Conservation (phyloP, 2,329 filamentous ascomycete genomes). For the Didymella glomerata region DNA sequence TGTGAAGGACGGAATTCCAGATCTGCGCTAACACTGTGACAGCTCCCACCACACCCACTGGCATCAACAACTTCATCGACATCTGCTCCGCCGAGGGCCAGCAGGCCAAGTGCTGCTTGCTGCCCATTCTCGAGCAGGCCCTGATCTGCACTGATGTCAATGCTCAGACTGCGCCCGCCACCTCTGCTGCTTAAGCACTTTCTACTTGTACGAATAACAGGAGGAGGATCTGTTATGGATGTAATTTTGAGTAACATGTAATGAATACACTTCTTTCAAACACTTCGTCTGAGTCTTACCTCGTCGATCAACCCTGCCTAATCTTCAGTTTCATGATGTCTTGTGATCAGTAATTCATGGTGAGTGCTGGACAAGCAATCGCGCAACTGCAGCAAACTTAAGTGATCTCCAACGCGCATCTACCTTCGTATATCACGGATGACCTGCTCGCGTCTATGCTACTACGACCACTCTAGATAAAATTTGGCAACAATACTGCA, state of each 20-base stretch:
- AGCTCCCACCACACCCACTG: conserved; percentile 51
- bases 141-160: conserved; percentile 51
- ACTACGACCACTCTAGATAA: not conserved
- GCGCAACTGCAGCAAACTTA: not conserved
- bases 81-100: conserved; percentile 61
- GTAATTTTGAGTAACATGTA: not conserved
- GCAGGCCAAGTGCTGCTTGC: conserved; percentile 65
- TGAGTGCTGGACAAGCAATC: not conserved
- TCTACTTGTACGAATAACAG: not conserved
- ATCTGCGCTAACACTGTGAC: conserved; percentile 11
- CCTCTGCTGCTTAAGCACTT: conserved; percentile 5
- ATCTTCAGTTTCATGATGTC: not conserved
- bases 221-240: not conserved
- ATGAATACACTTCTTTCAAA: not conserved
- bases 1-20: not conserved
- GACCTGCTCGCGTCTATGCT: not conserved
- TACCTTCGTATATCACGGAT: not conserved
- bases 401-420: not conserved
- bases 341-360: not conserved
- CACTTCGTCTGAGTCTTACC: too few relatives aligned
- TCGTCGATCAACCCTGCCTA: too few relatives aligned
- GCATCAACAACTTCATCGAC: conserved; percentile 55
- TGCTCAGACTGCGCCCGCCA: conserved; percentile 26
- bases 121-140: conserved; percentile 59
- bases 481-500: not conserved